Conservation (phyloP, 768 basidiomycete genomes). For the Auricularia auricula-judae region DNA sequence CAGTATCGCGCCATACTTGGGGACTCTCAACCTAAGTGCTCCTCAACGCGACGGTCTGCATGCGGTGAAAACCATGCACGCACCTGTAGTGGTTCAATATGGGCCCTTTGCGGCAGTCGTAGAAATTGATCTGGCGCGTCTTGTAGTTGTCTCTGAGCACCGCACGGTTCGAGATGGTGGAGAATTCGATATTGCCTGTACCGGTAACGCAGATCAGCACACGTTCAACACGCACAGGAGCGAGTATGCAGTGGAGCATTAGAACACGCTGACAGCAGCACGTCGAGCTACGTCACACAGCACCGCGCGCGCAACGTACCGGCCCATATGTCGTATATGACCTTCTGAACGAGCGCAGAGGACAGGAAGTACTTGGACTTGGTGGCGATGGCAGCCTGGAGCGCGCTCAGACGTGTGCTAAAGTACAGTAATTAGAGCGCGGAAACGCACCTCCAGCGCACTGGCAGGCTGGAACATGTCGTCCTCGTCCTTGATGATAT, state of each 20-base stretch:
- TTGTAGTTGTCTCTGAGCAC: slow-evolving; percentile 89
- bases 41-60: not conserved
- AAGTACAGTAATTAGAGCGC: not conserved
- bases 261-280: too few relatives aligned
- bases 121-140: slow-evolving; percentile 58
- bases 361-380: slow-evolving; percentile 76
- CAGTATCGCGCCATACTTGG: slow-evolving; percentile 63
- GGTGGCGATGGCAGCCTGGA: slow-evolving; percentile 80
- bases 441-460: slow-evolving; percentile 65
- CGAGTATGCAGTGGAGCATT: too few relatives aligned
- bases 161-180: slow-evolving; percentile 48
- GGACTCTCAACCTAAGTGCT: slow-evolving; percentile 58
- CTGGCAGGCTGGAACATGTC: slow-evolving; percentile 63
- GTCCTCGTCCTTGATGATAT: slow-evolving; percentile 40
- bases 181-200: slow-evolving; percentile 51
- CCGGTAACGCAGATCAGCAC: not conserved
- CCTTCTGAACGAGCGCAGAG: slow-evolving; percentile 72
- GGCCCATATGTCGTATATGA: slow-evolving; percentile 78
- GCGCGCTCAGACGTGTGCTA: not conserved
- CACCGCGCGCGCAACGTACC: slow-evolving; percentile 30
- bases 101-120: slow-evolving; percentile 53
- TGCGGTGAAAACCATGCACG: slow-evolving; percentile 1
- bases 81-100: slow-evolving; percentile 80
- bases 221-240: too few relatives aligned
- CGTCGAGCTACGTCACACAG: slow-evolving; percentile 1